These are phyloP conservation scores for Alternaria sp. DNA, from an alignment of 2,329 filamentous ascomycete species.

Conservation along the genomic window DNA sequence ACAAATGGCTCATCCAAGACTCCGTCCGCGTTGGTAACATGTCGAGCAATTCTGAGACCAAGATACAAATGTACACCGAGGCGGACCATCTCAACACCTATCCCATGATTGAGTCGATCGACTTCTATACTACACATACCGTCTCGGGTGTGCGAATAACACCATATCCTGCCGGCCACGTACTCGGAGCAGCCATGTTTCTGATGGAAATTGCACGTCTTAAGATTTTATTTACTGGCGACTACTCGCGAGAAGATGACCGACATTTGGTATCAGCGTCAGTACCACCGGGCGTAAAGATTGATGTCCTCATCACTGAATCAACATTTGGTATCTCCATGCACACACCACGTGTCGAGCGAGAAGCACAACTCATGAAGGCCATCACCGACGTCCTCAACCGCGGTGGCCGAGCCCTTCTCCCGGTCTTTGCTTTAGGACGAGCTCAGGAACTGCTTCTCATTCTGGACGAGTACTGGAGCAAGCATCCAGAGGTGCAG, in stretches of 20 bases:
- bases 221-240: conserved; percentile 96
- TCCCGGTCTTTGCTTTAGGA: conserved; percentile 95
- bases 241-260: conserved; percentile 96
- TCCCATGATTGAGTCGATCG: conserved; percentile 93
- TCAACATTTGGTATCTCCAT: conserved; percentile 97
- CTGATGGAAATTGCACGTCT: conserved; percentile 95
- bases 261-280: conserved; percentile 93
- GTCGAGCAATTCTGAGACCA: conserved; percentile 67
- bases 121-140: conserved; percentile 97
- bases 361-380: conserved; percentile 94
- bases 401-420: conserved; percentile 87
- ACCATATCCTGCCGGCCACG: conserved; percentile 94
- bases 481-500: conserved; percentile 84
- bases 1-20: conserved; percentile 99
- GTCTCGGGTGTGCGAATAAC: conserved; percentile 97
- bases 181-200: conserved; percentile 98
- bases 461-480: conserved; percentile 97
- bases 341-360: conserved; percentile 87
- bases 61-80: conserved; percentile 84
- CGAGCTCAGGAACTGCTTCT: conserved; percentile 92
- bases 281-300: conserved; percentile 85
- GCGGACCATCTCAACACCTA: conserved; percentile 94
- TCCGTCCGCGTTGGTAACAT: conserved; percentile 87
- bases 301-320: conserved; percentile 96
- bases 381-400: conserved; percentile 91